phyloP scores from a whole-genome alignment of 352 stramenopile species.

The Globisporangium uncinulatum region DNA sequence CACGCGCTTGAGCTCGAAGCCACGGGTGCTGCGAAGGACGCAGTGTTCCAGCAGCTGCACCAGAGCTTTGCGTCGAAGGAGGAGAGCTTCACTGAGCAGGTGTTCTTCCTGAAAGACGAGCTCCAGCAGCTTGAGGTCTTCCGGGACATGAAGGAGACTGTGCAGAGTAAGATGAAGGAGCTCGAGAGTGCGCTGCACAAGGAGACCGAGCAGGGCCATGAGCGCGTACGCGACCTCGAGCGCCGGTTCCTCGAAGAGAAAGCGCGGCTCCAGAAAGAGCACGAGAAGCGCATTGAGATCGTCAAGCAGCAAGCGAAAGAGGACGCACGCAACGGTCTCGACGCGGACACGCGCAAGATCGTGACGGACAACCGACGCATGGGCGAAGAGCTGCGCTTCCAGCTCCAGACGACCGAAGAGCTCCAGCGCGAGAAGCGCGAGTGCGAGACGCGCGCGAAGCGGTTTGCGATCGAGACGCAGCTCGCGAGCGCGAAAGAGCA shows the following conservation, averaged over 20 bases:
- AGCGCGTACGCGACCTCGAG: conserved; percentile 64
- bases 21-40: conserved; percentile 34
- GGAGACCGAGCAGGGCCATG: conserved; percentile 43
- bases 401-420: conserved; percentile 88
- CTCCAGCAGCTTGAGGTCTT: conserved; percentile 65
- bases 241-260: conserved; percentile 89
- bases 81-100: conserved; percentile 46
- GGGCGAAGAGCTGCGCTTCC: conserved; percentile 91
- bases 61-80: conserved; percentile 39
- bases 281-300: conserved; percentile 80
- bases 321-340: conserved; percentile 87
- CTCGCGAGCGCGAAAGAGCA: conserved; percentile 81
- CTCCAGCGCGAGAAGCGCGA: conserved; percentile 76
- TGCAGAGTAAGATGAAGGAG: conserved; percentile 49
- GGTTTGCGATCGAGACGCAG: conserved; percentile 64
- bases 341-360: conserved; percentile 89
- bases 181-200: conserved; percentile 57
- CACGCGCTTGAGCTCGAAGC: conserved; percentile 60
- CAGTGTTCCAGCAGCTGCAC: conserved; percentile 38
- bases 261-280: conserved; percentile 70
- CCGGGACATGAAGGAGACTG: conserved; percentile 57
- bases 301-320: conserved; percentile 86
- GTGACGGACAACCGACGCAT: conserved; percentile 90
- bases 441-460: conserved; percentile 56
- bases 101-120: conserved; percentile 60